Evolutionary conservation across 179 eudicot genomes (phyloP).

Genomic region (Nepenthes alata): DNA sequence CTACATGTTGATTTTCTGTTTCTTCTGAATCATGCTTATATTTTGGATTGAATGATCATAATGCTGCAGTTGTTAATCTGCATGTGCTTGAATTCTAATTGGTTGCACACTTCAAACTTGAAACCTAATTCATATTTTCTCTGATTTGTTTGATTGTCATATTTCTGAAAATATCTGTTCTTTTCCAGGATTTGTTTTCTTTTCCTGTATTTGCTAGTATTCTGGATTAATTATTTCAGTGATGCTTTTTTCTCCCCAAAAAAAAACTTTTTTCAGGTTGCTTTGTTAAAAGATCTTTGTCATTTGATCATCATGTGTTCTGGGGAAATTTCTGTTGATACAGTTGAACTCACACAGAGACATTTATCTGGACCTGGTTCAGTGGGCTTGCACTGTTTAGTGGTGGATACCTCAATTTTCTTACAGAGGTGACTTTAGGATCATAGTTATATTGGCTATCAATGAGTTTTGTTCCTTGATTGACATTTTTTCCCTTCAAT

Average conservation of each 20-base stretch:
- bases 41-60: no score
- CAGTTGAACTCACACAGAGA: constrained; percentile 18
- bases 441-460: neutral
- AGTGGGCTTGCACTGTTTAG: constrained; percentile 58
- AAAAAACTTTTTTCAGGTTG: constrained; percentile 34
- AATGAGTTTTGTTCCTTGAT: neutral
- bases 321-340: constrained; percentile 37
- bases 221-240: neutral
- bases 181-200: neutral
- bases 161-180: no score
- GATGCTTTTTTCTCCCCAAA: constrained; percentile 1
- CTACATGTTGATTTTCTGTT: no score
- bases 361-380: constrained; percentile 21
- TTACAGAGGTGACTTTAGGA: constrained; percentile 49
- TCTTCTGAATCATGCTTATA: no score
- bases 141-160: no score
- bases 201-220: neutral
- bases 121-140: no score
- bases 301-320: constrained; percentile 62
- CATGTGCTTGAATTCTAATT: no score
- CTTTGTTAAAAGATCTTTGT: constrained; percentile 81
- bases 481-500: no score
- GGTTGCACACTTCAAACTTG: no score
- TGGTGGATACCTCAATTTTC: constrained; percentile 77
- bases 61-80: no score